Percentiles rank a stretch among this genome's conserved stretches.
These are phyloP conservation scores for Oryza longistaminata DNA, from an alignment of 176 grass and related monocot genomes.

Conservation along the genomic window DNA sequence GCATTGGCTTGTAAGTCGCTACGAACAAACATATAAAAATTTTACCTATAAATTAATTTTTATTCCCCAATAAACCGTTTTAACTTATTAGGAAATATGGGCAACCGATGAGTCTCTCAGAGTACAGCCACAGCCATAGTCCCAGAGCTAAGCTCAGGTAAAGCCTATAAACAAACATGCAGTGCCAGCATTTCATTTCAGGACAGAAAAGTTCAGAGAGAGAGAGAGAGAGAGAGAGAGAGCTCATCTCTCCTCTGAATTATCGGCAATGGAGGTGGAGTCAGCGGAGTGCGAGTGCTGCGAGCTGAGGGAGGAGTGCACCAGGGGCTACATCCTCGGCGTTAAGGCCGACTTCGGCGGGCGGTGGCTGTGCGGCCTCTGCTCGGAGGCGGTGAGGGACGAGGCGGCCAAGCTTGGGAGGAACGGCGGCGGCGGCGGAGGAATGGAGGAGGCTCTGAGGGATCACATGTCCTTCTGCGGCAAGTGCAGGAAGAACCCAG, in stretches of 20 bases:
- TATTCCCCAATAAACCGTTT: too few species aligned
- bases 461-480: constrained; percentile 79
- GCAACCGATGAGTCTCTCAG: background rate
- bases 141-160: background rate
- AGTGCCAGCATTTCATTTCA: background rate
- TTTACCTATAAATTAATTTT: too few species aligned
- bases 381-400: constrained; percentile 80
- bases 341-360: constrained; percentile 72
- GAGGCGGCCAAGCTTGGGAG: constrained; percentile 44
- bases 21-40: too few species aligned
- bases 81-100: too few species aligned
- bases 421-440: constrained; percentile 13
- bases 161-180: constrained; percentile 19
- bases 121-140: background rate
- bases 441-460: constrained; percentile 56
- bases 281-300: constrained; percentile 87
- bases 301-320: constrained; percentile 82
- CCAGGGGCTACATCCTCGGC: constrained; percentile 61
- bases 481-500: constrained; percentile 64
- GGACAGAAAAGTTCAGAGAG: background rate
- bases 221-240: constrained; percentile 23
- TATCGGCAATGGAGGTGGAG: constrained; percentile 58
- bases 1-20: too few species aligned
- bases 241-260: background rate
- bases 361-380: constrained; percentile 93